Evolutionary conservation across 768 basidiomycete genomes (phyloP), one percentile per base, ranked within the genome.

Genomic region (Auricularia auricula-judae): DNA sequence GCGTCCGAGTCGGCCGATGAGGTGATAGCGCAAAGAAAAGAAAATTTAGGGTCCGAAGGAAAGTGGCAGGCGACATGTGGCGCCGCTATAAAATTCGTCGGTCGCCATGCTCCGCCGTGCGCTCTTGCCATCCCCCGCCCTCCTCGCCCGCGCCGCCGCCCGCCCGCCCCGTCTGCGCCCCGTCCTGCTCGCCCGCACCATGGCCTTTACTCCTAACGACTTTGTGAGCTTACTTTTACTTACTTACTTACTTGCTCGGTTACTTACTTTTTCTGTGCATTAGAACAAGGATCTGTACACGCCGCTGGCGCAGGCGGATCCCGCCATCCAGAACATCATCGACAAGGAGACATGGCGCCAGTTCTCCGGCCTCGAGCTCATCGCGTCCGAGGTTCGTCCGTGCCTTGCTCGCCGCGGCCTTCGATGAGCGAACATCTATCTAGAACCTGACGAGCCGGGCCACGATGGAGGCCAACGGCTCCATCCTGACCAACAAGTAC

Each of bases 321-420:
- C 96, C 66, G 92, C 90, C 74, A 86, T 99, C 73, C 85, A 93
- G 77, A 93, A 95, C 75, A 92, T 99, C 81, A 91, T 99, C 79
- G 94, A 98, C 81, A 93, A 92, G 81, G 93, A 98, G 82, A 96
- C 92, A 77, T 98, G 94, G 95, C 81, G 96, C 70, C 96, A 98
- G 81, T 96, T 88, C 76, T 91, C 92, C 59, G 96, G 96, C 64
- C 86, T 99, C 67, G 97, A 98, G 79, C 89, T 99, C 74, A 98
- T 99, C 73, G 97, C 97, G 63, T 98, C 96, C 66, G 97, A 98
- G 87, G 94, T 95, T 66, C 68, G 80, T 67, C 18, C 4, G 3
- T 64, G 61, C 43, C 63, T 35, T 60, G 42, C 66, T 42, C 67
- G 18, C 33, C 43, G 65, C 62, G 35, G 44, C 36, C 63, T 23